These are phyloP conservation scores for Sicyos baderoa DNA, from an alignment of 306 rosid species.

Conservation along the genomic window DNA sequence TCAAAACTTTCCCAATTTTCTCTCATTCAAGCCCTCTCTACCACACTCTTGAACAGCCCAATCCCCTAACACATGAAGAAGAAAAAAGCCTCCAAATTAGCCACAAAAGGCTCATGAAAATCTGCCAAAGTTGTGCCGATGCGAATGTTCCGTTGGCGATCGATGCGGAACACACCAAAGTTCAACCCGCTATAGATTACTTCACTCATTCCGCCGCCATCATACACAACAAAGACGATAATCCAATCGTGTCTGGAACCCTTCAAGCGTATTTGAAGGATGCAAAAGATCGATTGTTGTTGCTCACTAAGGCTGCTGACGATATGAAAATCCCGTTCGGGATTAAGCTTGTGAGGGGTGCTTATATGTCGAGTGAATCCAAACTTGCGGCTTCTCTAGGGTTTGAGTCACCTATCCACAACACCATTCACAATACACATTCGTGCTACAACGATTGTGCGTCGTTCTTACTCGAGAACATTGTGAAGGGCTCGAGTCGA, in stretches of 20 bases:
- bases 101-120: constrained; percentile 40
- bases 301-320: constrained; percentile 42
- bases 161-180: constrained; percentile 73
- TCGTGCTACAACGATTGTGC: constrained; percentile 65
- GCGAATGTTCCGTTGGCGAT: constrained; percentile 49
- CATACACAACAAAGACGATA: constrained; percentile 39
- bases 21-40: constrained; percentile 52
- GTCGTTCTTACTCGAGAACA: constrained; percentile 48
- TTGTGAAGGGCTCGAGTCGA: constrained; percentile 52
- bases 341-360: constrained; percentile 81
- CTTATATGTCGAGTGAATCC: constrained; percentile 75
- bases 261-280: constrained; percentile 77
- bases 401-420: constrained; percentile 62
- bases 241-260: constrained; percentile 55
- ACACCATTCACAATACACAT: constrained; percentile 57
- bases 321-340: constrained; percentile 65
- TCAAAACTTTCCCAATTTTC: constrained; percentile 57
- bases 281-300: constrained; percentile 55
- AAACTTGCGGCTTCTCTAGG: constrained; percentile 52
- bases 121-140: constrained; percentile 45
- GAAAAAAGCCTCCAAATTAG: constrained; percentile 54
- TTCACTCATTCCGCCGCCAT: constrained; percentile 66
- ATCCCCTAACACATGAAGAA: constrained; percentile 50
- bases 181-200: constrained; percentile 94
- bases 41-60: constrained; percentile 53